A percentile compares a stretch with the other conserved stretches of the same genome.
Evolutionary conservation across 768 basidiomycete species (phyloP).

Genomic region (Holtermanniella nyarrowii): DNA sequence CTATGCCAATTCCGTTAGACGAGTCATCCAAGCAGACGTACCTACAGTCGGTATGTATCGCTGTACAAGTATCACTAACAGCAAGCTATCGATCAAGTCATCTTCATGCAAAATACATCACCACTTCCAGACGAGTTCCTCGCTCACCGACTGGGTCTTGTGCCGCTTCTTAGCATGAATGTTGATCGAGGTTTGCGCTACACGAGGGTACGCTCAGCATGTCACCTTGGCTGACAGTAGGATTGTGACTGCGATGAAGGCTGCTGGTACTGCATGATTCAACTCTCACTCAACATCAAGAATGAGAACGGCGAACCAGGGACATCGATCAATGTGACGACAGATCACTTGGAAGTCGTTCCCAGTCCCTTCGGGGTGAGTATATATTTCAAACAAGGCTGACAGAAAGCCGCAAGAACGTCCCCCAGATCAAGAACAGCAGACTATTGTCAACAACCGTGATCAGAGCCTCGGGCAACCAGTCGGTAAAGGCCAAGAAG

Average conservation of each 20-base stretch:
- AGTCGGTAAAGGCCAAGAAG: slow-evolving; percentile 63
- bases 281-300: slow-evolving; percentile 62
- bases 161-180: slow-evolving; percentile 76
- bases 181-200: slow-evolving; percentile 71
- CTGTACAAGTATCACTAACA: not conserved
- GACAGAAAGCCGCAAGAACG: slow-evolving; percentile 28
- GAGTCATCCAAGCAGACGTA: slow-evolving; percentile 92
- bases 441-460: slow-evolving; percentile 61
- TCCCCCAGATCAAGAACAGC: slow-evolving; percentile 44
- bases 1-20: slow-evolving; percentile 85
- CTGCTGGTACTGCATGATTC: slow-evolving; percentile 78
- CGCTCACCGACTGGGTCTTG: slow-evolving; percentile 87
- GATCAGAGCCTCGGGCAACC: slow-evolving; percentile 67
- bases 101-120: slow-evolving; percentile 79
- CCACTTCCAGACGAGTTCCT: slow-evolving; percentile 96
- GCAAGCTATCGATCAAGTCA: slow-evolving; percentile 91
- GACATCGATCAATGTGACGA: slow-evolving; percentile 71
- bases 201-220: slow-evolving; percentile 36
- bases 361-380: slow-evolving; percentile 27
- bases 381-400: not conserved
- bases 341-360: slow-evolving; percentile 49
- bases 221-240: slow-evolving; percentile 43
- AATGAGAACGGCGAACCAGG: slow-evolving; percentile 53
- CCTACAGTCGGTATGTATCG: slow-evolving; percentile 74
- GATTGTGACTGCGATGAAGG: slow-evolving; percentile 81